Evolutionary conservation across 2,329 filamentous ascomycete genomes (phyloP).

Genomic region (Stylonectria norvegica): DNA sequence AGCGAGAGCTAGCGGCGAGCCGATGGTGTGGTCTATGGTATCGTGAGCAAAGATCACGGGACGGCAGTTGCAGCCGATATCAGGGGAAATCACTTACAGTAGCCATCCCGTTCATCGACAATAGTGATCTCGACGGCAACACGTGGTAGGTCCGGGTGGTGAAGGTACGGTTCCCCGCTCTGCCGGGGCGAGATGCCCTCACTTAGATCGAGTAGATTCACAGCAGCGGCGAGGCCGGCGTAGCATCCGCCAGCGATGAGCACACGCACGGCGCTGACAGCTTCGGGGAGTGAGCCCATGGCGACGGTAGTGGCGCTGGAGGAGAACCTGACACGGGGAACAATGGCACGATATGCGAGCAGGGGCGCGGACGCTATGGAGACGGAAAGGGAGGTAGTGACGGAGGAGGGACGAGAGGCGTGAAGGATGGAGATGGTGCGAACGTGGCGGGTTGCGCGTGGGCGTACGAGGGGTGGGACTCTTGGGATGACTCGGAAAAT

Average conservation of each 20-base stretch:
- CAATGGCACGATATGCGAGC: conserved; percentile 8
- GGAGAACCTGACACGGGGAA: conserved; percentile 8
- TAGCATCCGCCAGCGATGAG: conserved; percentile 71
- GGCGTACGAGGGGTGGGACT: conserved; percentile 15
- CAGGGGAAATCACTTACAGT: conserved; percentile 52
- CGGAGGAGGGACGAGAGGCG: neutral
- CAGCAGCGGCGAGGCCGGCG: conserved; percentile 62
- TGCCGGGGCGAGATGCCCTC: conserved; percentile 52
- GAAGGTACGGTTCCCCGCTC: conserved; percentile 34
- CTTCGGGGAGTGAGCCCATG: conserved; percentile 31
- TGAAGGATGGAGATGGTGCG: neutral
- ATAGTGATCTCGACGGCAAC: conserved; percentile 67
- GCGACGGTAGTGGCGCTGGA: conserved; percentile 12
- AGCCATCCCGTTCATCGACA: conserved; percentile 79
- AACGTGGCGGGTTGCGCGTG: conserved; percentile 8
- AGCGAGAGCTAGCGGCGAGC: conserved; percentile 68
- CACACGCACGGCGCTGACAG: conserved; percentile 47
- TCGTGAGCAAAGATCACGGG: neutral
- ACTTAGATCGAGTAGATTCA: conserved; percentile 66
- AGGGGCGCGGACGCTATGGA: conserved; percentile 2
- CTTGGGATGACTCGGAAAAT: conserved; percentile 12
- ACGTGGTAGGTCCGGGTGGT: conserved; percentile 41
- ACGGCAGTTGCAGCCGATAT: no score
- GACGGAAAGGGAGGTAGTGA: conserved; percentile 1
- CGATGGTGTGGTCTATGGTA: conserved; percentile 66